phyloP scores from a whole-genome alignment of 2,329 filamentous ascomycete species.

The Cercospora brassicicola region DNA sequence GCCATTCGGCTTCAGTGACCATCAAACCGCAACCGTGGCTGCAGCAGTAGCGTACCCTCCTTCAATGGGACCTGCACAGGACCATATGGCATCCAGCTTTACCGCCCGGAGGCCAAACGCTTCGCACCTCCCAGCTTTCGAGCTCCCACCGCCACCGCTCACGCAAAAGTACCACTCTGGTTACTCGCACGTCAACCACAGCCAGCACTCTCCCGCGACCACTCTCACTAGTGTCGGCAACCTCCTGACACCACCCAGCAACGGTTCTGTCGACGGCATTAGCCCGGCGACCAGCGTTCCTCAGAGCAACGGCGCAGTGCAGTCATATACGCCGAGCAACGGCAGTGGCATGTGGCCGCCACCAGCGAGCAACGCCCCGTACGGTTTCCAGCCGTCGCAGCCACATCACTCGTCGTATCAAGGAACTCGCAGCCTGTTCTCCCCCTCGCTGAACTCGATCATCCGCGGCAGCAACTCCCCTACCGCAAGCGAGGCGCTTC shows the following conservation, averaged over 20 bases:
- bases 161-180: constrained; percentile 49
- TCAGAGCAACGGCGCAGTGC: constrained; percentile 53
- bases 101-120: constrained; percentile 69
- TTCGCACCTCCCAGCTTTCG: constrained; percentile 66
- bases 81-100: constrained; percentile 66
- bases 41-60: constrained; percentile 60
- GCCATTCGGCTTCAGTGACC: constrained; percentile 34
- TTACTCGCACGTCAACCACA: constrained; percentile 40
- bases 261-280: constrained; percentile 61
- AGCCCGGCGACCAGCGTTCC: constrained; percentile 61
- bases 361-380: constrained; percentile 57
- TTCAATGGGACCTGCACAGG: constrained; percentile 63
- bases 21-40: constrained; percentile 60
- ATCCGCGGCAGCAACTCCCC: constrained; percentile 60
- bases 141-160: constrained; percentile 65
- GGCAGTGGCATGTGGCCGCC: constrained; percentile 61
- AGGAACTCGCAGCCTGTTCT: constrained; percentile 55
- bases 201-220: constrained; percentile 48
- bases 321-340: constrained; percentile 58
- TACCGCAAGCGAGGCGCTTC: constrained; percentile 61
- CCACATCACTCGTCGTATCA: constrained; percentile 51
- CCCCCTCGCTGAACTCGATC: constrained; percentile 56
- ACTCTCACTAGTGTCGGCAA: constrained; percentile 57
- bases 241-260: constrained; percentile 63
- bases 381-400: constrained; percentile 50